Base-by-base conservation (phyloP, 129 eudicot species). In the Flaveria bidentis region DNA sequence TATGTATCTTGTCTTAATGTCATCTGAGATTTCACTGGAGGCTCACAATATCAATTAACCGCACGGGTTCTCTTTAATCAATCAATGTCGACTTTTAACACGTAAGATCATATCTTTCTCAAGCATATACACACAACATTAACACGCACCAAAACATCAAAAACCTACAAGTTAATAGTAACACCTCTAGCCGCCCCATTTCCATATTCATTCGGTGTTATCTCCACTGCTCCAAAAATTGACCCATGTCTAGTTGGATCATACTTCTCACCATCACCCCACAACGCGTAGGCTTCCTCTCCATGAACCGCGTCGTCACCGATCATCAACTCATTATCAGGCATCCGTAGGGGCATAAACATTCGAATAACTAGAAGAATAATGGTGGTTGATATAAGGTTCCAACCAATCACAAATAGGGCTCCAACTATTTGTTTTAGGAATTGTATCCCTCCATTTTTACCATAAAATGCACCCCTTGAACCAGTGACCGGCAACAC, bases 251-350 rank as follows among this genome's bases (percentile, higher is more conserved):
- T 84, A 2, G 83, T 77, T 0, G 96, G 87, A 61, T 90, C 92
- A 58, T 86, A 90, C 45, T 81, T 90, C 73, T 90, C 96, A 20
- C 96, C 96, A 28, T 90, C 93, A 6, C 96, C 96, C 96, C 96
- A 90, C 58, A 90, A 82, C 7, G 93, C 93, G 41, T 90, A 90
- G 0, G 96, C 96, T 71, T 90, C 96, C 72, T 90, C 96, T 18
- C 96, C 96, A 18, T 90, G 96, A 44, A 86, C 93, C 1, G 96
- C 96, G 50, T 90, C 96, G 41, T 90, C 96, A 56, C 96, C 96
- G 18, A 90, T 90, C 87, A 84, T 50, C 74, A 90, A 82, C 60
- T 90, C 86, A 23, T 86, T 82, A 6, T 90, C 93, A 25, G 96
- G 89, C 96, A 90, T 90, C 49, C 96, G 65, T 22, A 90, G 62